Percentiles rank a stretch among this genome's conserved stretches.
Evolutionary conservation across 441 rosid genomes (phyloP).

Genomic region (Adansonia gregorii): DNA sequence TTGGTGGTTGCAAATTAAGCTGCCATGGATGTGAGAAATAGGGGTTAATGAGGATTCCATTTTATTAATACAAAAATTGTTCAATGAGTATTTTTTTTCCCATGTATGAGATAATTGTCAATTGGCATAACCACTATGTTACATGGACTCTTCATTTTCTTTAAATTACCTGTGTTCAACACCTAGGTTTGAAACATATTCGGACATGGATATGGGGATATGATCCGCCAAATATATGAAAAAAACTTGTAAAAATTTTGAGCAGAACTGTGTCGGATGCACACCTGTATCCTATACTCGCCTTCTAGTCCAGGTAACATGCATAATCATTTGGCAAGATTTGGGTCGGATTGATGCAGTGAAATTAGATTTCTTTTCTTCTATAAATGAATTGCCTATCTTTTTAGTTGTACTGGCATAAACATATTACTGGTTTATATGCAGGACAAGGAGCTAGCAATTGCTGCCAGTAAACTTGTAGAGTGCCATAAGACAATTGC

Average conservation of each 20-base stretch:
- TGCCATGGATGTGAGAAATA: constrained; percentile 3
- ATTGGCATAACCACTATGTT: not conserved
- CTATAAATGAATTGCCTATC: not conserved
- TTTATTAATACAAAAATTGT: not conserved
- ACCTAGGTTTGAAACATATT: too few species aligned
- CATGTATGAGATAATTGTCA: not conserved
- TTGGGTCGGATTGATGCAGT: not conserved
- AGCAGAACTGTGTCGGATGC: too few species aligned
- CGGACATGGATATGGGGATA: too few species aligned
- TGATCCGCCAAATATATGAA: too few species aligned
- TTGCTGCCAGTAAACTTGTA: constrained; percentile 69
- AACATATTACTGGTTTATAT: constrained; percentile 12
- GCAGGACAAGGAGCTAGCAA: constrained; percentile 76
- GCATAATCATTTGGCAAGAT: not conserved
- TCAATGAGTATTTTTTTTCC: not conserved
- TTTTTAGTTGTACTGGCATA: constrained; percentile 16
- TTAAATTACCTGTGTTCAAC: too few species aligned
- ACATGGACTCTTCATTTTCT: too few species aligned
- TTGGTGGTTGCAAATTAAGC: not conserved
- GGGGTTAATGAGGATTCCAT: not conserved
- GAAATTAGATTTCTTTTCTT: not conserved
- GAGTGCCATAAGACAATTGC: constrained; percentile 91
- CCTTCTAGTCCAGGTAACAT: too few species aligned
- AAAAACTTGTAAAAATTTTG: too few species aligned
- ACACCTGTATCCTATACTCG: too few species aligned